Base-by-base conservation (phyloP, 257 asterid species). In the Capsicum chinense region DNA sequence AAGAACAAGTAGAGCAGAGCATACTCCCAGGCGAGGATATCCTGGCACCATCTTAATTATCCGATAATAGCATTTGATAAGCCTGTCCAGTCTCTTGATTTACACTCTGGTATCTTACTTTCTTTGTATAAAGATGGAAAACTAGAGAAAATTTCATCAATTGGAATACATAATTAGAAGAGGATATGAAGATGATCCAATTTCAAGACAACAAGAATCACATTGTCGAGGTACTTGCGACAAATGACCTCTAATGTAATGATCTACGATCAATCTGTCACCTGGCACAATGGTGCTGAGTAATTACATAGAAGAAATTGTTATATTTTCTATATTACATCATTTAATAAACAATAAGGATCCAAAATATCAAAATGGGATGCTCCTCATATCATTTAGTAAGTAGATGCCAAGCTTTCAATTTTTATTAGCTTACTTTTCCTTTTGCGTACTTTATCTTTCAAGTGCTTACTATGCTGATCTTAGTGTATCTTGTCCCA, bases 141-240 rank as follows among this genome's bases (percentile, higher is more conserved):
- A 26, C 26, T 26, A 26, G 26, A 26, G 26, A 26, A 26, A 26
- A 0, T 26, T 26, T 26, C 26, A 26, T 26, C 26, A 26, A 26
- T 26, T 97, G 99, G 99, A 93, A 95, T 89, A 90, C 92, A 74
- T 98, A 95, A 83, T 87, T 97, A 83, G 99, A 94, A 84, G 97
- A 93, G 86, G 98, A 95, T 78, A 93, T 93, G 93, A 93, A 89
- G 86, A 91, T 83, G 93, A 92, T 95, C 52, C 97, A 93, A 84
- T 76, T 89, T 84, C 98, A 93, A 88, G 98, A 95, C 80, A 97
- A 92, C 90, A 97, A 90, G 88, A 97, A 93, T 84, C 98, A 95
- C 85, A 95, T 95, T 56, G 90, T 95, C 48, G 97, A 93, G 90
- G 97, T 97, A 7, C 97, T 97, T 81, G 98, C 98, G 17, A 98